A percentile compares a stretch with the other conserved stretches of the same genome.
These are phyloP conservation scores for Calonectria montana DNA, from an alignment of 2,329 filamentous ascomycete species.

Conservation along the genomic window DNA sequence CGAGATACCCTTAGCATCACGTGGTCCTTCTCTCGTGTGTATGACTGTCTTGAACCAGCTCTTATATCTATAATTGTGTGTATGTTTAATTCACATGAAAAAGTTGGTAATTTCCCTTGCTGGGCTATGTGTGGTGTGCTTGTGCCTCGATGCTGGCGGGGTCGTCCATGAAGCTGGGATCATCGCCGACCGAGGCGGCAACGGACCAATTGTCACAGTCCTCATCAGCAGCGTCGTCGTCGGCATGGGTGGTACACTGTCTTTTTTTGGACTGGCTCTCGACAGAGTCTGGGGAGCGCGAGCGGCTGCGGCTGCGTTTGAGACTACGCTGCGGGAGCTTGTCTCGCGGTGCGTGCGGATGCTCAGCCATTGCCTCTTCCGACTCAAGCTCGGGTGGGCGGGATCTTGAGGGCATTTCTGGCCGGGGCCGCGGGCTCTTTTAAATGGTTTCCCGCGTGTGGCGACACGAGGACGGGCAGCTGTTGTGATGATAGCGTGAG, in stretches of 20 bases:
- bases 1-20: neutral
- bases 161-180: slow-evolving; percentile 11
- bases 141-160: neutral
- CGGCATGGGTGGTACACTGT: slow-evolving; percentile 2
- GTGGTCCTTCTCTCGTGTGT: neutral
- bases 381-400: neutral
- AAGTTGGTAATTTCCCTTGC: neutral
- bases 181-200: slow-evolving; percentile 20
- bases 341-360: neutral
- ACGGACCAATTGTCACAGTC: slow-evolving; percentile 22
- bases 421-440: neutral
- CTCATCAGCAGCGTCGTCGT: neutral
- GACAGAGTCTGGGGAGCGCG: neutral
- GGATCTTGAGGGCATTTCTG: neutral
- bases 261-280: slow-evolving; percentile 5
- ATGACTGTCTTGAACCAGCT: neutral
- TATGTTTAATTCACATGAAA: neutral
- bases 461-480: neutral
- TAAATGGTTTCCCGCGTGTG: neutral
- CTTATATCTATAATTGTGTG: neutral
- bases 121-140: neutral
- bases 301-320: slow-evolving; percentile 9
- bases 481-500: neutral
- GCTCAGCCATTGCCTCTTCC: slow-evolving; percentile 2
- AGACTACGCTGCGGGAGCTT: neutral